Conservation (phyloP, 2,329 filamentous ascomycete species). For the Fusarium nanum region DNA sequence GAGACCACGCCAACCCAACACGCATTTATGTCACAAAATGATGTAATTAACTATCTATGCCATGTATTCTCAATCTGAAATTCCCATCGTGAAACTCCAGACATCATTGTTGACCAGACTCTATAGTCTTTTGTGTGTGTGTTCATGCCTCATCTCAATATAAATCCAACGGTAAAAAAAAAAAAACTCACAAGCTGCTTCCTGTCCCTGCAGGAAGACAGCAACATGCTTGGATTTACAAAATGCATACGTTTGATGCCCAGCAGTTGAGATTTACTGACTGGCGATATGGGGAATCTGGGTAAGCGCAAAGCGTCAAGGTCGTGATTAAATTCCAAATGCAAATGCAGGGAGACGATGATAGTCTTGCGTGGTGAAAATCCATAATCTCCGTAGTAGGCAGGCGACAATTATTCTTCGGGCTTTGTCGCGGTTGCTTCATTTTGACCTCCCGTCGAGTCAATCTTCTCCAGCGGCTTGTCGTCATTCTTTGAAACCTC, state of each 20-base stretch:
- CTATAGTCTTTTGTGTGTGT: slow-evolving; percentile 22
- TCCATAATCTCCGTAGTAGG: background rate
- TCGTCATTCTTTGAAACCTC: slow-evolving; percentile 22
- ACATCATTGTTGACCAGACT: slow-evolving; percentile 19
- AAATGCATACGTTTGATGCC: slow-evolving; percentile 31
- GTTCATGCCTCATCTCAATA: slow-evolving; percentile 35
- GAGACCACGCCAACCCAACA: background rate
- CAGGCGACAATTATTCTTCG: slow-evolving; percentile 14
- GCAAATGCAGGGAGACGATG: background rate
- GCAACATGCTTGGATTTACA: slow-evolving; percentile 31
- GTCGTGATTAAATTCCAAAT: slow-evolving; percentile 22
- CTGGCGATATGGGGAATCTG: slow-evolving; percentile 21
- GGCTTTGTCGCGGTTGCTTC: slow-evolving; percentile 9
- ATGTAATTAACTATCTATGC: slow-evolving; percentile 36
- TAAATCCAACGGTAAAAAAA: slow-evolving; percentile 17
- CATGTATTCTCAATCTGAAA: slow-evolving; percentile 28
- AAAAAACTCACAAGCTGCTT: slow-evolving; percentile 3
- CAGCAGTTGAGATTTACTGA: slow-evolving; percentile 10
- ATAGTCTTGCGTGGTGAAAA: background rate
- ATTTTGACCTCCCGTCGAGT: slow-evolving; percentile 13
- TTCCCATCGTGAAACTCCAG: slow-evolving; percentile 25
- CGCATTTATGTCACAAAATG: background rate
- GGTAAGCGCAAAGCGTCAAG: slow-evolving; percentile 15
- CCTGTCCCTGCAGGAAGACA: slow-evolving; percentile 33
- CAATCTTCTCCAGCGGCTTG: slow-evolving; percentile 32